Percentiles rank a stretch among this genome's conserved stretches.
Evolutionary conservation across 305 asterid species (phyloP).

Genomic region (Fraxinus nigra): DNA sequence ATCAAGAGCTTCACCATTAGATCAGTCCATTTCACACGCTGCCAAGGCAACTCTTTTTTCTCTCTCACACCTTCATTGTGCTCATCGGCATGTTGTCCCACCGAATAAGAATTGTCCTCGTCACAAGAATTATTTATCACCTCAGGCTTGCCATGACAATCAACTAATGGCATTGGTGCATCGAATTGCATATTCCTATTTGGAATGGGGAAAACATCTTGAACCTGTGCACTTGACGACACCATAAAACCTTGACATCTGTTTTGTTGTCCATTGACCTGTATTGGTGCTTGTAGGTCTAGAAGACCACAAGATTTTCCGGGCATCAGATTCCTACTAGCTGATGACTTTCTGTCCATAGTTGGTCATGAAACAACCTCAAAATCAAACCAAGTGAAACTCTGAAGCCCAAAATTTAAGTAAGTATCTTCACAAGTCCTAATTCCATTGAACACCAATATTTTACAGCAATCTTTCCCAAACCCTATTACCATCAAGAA

Average conservation of each 20-base stretch:
- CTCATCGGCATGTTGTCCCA: constrained; percentile 10
- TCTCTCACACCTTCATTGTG: constrained; percentile 21
- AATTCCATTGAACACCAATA: not conserved
- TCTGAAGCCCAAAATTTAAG: not conserved
- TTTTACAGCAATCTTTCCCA: not conserved
- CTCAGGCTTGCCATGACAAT: not conserved
- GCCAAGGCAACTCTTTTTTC: constrained; percentile 27
- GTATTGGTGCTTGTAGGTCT: constrained; percentile 11
- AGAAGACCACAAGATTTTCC: constrained; percentile 13
- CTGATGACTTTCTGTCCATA: constrained; percentile 21
- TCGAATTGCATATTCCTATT: not conserved
- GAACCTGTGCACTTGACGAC: constrained; percentile 13
- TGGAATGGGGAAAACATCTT: constrained; percentile 12
- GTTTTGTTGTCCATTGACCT: not conserved
- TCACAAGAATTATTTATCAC: constrained; percentile 8
- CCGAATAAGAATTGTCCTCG: constrained; percentile 13
- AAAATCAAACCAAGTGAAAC: constrained; percentile 7
- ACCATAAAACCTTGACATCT: constrained; percentile 18
- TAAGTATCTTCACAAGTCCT: not conserved
- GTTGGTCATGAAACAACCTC: not conserved
- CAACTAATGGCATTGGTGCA: constrained; percentile 7
- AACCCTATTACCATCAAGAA: not conserved
- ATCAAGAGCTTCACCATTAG: constrained; percentile 33
- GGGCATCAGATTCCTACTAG: not conserved
- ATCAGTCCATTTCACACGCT: constrained; percentile 34